phyloP scores from a whole-genome alignment of 208 protist species.

The Acanthamoeba rhysodes region DNA sequence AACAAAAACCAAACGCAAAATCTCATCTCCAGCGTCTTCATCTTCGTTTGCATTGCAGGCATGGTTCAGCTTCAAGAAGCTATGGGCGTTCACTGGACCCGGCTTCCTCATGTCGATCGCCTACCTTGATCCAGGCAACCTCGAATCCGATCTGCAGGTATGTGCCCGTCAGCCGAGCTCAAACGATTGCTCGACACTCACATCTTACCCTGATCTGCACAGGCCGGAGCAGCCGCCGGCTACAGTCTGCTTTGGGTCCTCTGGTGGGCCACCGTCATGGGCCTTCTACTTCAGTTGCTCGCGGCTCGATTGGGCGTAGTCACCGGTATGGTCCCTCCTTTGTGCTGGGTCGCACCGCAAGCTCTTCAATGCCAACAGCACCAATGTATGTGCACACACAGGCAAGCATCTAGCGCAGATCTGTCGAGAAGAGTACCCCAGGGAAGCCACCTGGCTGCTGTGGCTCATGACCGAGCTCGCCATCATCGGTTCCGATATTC shows the following conservation, averaged over 20 bases:
- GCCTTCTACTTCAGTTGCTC: slow-evolving; percentile 89
- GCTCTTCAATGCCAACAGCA: neutral
- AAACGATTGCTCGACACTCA: neutral
- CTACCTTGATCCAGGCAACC: slow-evolving; percentile 93
- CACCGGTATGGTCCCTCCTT: slow-evolving; percentile 70
- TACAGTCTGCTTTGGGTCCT: slow-evolving; percentile 92
- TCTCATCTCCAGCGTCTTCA: neutral
- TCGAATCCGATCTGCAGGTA: slow-evolving; percentile 89
- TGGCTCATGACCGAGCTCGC: slow-evolving; percentile 92
- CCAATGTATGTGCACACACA: neutral
- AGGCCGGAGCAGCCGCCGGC: slow-evolving; percentile 79
- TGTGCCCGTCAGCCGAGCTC: neutral
- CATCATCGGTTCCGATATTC: slow-evolving; percentile 90
- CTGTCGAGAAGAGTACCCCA: slow-evolving; percentile 86
- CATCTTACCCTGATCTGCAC: neutral
- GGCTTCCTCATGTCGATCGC: slow-evolving; percentile 92
- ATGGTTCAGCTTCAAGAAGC: slow-evolving; percentile 80
- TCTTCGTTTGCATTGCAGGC: neutral
- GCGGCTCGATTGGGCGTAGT: slow-evolving; percentile 85
- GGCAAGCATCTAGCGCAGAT: slow-evolving; percentile 88
- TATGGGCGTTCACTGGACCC: slow-evolving; percentile 88
- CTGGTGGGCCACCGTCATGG: slow-evolving; percentile 88
- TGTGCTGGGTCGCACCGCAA: neutral
- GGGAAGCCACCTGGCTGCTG: slow-evolving; percentile 70
- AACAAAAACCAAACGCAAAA: neutral